Percentiles rank a stretch among this genome's conserved stretches.
These are phyloP conservation scores for Anaeromyces robustus DNA, from an alignment of 192 early-diverging fungal genomes.

Conservation along the genomic window DNA sequence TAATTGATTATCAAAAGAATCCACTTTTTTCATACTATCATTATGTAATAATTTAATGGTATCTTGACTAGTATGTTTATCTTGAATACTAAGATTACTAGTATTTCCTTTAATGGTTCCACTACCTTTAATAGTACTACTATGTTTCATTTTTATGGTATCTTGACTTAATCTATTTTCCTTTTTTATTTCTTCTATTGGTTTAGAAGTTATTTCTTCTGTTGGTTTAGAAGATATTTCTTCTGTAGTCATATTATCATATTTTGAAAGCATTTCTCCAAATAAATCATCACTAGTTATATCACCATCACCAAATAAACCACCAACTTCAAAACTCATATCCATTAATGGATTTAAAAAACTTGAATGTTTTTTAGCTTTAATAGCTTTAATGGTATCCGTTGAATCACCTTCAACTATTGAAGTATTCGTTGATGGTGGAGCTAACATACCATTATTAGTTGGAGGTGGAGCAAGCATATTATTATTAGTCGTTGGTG, in stretches of 20 bases:
- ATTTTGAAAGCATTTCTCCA: not conserved
- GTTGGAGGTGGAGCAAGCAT: too few species aligned
- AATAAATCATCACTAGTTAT: not conserved
- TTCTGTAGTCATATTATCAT: not conserved
- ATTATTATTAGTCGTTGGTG: too few species aligned
- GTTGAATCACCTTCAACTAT: not conserved
- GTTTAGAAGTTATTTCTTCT: too few species aligned
- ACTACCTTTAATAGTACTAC: not conserved
- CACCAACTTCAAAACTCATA: not conserved
- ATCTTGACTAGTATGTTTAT: not conserved
- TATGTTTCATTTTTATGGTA: not conserved
- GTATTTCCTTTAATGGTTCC: not conserved
- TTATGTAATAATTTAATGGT: not conserved
- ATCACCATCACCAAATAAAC: not conserved
- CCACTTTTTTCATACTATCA: not conserved
- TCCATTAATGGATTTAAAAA: not conserved
- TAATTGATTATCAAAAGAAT: not conserved
- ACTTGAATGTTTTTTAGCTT: not conserved
- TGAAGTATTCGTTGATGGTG: not conserved
- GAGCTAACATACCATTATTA: not conserved
- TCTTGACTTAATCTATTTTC: not conserved
- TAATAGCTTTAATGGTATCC: not conserved
- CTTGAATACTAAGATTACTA: not conserved
- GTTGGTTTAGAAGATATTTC: too few species aligned
- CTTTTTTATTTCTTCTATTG: not conserved